Base-by-base conservation (phyloP, 1,139 yeast species). In the Protomyces macrosporus region DNA sequence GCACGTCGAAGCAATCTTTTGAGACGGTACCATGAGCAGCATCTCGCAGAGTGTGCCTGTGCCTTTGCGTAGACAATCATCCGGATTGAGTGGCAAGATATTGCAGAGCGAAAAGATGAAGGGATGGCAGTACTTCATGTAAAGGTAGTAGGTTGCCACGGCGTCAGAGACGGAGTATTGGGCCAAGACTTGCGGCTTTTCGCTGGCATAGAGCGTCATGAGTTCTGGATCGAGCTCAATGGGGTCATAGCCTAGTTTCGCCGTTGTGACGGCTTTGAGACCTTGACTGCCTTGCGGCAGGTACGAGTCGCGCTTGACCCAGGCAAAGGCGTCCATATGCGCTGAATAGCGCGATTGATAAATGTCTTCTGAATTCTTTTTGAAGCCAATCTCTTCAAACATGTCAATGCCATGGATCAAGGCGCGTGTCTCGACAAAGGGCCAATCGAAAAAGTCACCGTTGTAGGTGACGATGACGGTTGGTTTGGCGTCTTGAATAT, bases 401-500 rank as follows among this genome's bases (percentile, higher is more conserved):
- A 95, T 86, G 73, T 88, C 87, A 69, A 95, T 74, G 33, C 90
- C 97, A 73, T 93, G 95, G 66, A 83, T 82, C 42, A 85, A 77
- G 1, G 97, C 86, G 72, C 99, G 80, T 14, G 88, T 85, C 70
- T 91, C 98, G 4, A 95, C 95, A 74, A 90, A 95, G 0, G 99
- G 99, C 98, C 98, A 95, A 79, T 95, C 99, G 76, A 95, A 95
- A 72, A 90, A 90, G 74, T 95, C 99, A 78, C 99, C 99, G 76
- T 95, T 95, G 72, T 90, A 95, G 0, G 98, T 93, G 0, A 97
- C 96, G 64, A 95, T 93, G 10, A 93, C 97, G 0, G 98, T 91
- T 0, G 99, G 98, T 69, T 83, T 81, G 4, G 81, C 88, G 61
- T 93, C 98, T 68, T 93, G 79, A 32, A 95, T 83, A 73, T 95